A percentile compares a stretch with the other conserved stretches of the same genome.
Conservation (phyloP, 768 basidiomycete genomes). For the Exidia glandulosa region DNA sequence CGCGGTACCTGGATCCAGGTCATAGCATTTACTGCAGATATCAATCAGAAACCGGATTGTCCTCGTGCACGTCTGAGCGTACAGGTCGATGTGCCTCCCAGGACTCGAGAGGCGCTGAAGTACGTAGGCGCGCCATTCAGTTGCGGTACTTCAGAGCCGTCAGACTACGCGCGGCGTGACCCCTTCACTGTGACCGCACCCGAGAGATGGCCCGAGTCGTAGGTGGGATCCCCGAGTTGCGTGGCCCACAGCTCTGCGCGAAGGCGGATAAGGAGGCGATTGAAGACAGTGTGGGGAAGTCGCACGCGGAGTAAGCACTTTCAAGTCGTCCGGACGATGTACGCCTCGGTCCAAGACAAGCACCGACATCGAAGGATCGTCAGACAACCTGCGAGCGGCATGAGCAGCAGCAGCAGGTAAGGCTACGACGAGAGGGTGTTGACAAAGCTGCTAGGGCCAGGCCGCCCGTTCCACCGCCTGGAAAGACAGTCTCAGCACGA, state of each 20-base stretch:
- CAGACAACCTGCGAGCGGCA: not conserved
- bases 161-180: not conserved
- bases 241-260: not conserved
- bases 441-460: not conserved
- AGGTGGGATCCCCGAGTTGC: not conserved
- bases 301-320: not conserved
- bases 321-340: not conserved
- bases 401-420: not conserved
- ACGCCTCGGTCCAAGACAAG: not conserved
- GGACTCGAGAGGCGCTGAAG: not conserved
- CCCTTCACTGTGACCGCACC: not conserved
- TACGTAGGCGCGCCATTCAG: not conserved
- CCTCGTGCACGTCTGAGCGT: not conserved
- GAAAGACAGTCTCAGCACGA: not conserved
- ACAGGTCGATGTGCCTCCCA: not conserved
- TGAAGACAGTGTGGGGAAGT: not conserved
- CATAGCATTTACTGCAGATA: not conserved
- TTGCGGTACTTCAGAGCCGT: not conserved
- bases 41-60: not conserved
- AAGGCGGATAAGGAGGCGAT: not conserved
- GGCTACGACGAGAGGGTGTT: not conserved
- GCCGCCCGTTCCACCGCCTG: not conserved
- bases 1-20: not conserved
- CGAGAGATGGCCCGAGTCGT: not conserved
- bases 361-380: not conserved